Evolutionary conservation across 179 eudicot species (phyloP).

Genomic region (Vitellaria paradoxa): DNA sequence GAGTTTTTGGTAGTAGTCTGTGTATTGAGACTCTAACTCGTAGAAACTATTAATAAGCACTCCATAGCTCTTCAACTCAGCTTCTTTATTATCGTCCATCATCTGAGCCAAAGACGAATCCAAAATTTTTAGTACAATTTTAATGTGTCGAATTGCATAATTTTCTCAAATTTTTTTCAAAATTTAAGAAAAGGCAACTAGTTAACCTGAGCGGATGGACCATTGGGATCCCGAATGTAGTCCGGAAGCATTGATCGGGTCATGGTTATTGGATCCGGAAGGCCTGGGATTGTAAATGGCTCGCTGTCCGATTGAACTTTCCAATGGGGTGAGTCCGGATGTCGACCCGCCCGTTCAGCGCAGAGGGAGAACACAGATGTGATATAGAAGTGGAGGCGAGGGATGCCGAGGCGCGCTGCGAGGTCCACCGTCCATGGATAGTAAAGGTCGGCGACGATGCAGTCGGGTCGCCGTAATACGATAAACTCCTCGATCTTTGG

Average conservation of each 20-base stretch:
- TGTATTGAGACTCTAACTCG: constrained; percentile 19
- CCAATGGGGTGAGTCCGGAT: neutral
- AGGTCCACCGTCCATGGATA: neutral
- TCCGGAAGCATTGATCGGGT: constrained; percentile 8
- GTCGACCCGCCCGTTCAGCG: neutral
- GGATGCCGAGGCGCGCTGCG: neutral
- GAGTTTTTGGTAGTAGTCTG: constrained; percentile 9
- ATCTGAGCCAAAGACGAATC: too few relatives aligned
- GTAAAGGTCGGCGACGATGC: too few relatives aligned
- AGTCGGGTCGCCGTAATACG: neutral
- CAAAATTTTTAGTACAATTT: too few relatives aligned
- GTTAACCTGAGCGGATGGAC: too few relatives aligned
- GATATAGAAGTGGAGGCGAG: neutral
- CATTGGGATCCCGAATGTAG: neutral
- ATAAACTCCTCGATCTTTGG: constrained; percentile 1
- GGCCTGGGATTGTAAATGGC: constrained; percentile 1
- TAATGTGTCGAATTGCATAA: too few relatives aligned
- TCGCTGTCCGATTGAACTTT: neutral
- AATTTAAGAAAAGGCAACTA: too few relatives aligned
- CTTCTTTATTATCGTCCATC: neutral
- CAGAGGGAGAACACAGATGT: constrained; percentile 1
- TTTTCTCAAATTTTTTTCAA: too few relatives aligned
- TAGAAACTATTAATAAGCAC: constrained; percentile 20
- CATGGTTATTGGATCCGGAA: neutral
- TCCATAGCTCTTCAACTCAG: constrained; percentile 19